These are phyloP conservation scores for Hylodesmum podocarpum DNA, from an alignment of 306 rosid species.

Conservation along the genomic window DNA sequence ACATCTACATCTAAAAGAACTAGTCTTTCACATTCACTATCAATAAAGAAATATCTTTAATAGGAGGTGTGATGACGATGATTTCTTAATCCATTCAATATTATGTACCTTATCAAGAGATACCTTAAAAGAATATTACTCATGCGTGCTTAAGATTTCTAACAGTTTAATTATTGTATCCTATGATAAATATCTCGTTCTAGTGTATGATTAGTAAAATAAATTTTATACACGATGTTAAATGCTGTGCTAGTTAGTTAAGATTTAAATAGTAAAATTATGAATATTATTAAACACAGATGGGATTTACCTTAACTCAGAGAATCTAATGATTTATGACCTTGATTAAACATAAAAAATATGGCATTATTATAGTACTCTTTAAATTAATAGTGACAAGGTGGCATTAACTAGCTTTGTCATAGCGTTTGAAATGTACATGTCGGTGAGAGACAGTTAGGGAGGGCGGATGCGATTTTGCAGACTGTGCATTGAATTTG, in stretches of 20 bases:
- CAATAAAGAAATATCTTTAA: no score
- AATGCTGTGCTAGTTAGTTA: not conserved
- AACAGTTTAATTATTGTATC: no score
- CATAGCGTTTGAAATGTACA: conserved; percentile 23
- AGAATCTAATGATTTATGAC: not conserved
- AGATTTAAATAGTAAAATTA: not conserved
- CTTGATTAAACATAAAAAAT: not conserved
- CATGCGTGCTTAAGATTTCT: no score
- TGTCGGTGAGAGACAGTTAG: conserved; percentile 45
- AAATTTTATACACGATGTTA: not conserved
- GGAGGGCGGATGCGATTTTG: conserved; percentile 21
- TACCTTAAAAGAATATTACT: no score
- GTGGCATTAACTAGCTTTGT: not conserved
- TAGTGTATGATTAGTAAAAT: no score
- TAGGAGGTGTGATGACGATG: not conserved
- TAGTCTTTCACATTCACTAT: no score
- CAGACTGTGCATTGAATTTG: conserved; percentile 24
- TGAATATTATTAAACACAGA: not conserved
- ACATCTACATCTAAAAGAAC: no score
- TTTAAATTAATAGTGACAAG: not conserved
- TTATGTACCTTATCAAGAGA: no score
- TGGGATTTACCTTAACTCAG: not conserved
- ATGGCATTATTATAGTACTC: not conserved
- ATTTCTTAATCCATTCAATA: not conserved
- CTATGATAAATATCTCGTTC: no score